Conservation (phyloP, 257 asterid species). For the Ligustrum vulgare region DNA sequence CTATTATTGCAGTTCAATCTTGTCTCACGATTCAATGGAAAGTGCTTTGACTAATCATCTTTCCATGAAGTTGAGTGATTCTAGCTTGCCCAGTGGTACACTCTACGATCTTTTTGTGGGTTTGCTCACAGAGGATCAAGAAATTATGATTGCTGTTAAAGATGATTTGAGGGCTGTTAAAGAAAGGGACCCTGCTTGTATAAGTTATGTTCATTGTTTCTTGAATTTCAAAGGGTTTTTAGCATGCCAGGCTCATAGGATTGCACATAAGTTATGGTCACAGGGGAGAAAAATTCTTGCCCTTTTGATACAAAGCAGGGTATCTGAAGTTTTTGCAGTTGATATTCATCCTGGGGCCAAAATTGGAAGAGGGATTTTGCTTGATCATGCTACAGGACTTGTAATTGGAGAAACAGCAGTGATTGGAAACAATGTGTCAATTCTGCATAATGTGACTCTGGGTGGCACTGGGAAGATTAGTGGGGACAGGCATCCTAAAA, state of each 20-base stretch:
- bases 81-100: conserved; percentile 48
- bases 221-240: conserved; percentile 79
- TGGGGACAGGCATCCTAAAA: conserved; percentile 87
- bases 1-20: conserved; percentile 54
- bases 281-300: conserved; percentile 60
- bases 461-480: conserved; percentile 86
- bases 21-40: conserved; percentile 62
- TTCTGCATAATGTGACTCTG: conserved; percentile 82
- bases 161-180: conserved; percentile 72
- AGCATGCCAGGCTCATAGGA: conserved; percentile 75
- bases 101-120: conserved; percentile 54
- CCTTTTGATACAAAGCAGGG: conserved; percentile 68
- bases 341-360: conserved; percentile 92
- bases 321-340: conserved; percentile 77
- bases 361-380: conserved; percentile 75
- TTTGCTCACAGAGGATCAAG: conserved; percentile 48
- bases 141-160: conserved; percentile 47
- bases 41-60: conserved; percentile 64
- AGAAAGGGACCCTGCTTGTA: conserved; percentile 92
- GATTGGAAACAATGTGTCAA: conserved; percentile 82
- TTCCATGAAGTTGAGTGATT: conserved; percentile 57
- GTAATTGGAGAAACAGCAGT: conserved; percentile 89
- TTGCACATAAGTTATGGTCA: conserved; percentile 72
- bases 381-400: conserved; percentile 93
- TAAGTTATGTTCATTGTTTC: conserved; percentile 77